phyloP scores from a whole-genome alignment of 106 monocot species.

The Dendrobium officinale region DNA sequence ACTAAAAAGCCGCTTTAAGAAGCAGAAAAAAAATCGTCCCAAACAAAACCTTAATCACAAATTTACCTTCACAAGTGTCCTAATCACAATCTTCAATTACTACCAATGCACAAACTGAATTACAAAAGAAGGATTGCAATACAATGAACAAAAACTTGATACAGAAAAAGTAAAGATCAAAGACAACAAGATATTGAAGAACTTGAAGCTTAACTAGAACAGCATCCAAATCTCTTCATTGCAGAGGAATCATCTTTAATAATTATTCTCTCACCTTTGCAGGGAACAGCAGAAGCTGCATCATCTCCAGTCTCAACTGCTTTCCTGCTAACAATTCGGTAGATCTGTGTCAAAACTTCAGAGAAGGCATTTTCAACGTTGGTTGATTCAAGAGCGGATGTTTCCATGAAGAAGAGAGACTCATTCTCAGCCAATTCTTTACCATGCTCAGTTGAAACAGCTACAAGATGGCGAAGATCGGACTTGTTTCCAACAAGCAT shows the following conservation, averaged over 20 bases:
- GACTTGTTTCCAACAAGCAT: constrained; percentile 51
- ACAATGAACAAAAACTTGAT: too few relatives aligned
- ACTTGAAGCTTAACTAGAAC: constrained; percentile 7
- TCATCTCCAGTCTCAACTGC: constrained; percentile 38
- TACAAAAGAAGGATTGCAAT: too few relatives aligned
- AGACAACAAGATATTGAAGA: too few relatives aligned
- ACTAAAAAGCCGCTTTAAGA: too few relatives aligned
- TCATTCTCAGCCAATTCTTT: constrained; percentile 31
- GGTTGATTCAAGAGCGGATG: constrained; percentile 33
- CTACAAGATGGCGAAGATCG: constrained; percentile 42
- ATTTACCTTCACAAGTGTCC: too few relatives aligned
- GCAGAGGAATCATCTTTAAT: constrained; percentile 36
- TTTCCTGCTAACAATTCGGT: constrained; percentile 32
- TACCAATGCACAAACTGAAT: too few relatives aligned
- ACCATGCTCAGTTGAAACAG: constrained; percentile 47
- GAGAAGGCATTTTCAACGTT: constrained; percentile 41
- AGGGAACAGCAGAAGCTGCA: constrained; percentile 11
- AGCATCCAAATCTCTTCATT: constrained; percentile 31
- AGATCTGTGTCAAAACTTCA: constrained; percentile 41
- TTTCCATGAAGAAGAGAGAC: constrained; percentile 49
- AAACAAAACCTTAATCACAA: too few relatives aligned
- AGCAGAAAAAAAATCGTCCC: too few relatives aligned
- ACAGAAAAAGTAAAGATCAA: too few relatives aligned
- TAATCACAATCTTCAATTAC: too few relatives aligned
- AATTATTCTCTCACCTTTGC: constrained; percentile 33